phyloP scores from a whole-genome alignment of 768 basidiomycete genomes.

The Lyophyllum shimeji region DNA sequence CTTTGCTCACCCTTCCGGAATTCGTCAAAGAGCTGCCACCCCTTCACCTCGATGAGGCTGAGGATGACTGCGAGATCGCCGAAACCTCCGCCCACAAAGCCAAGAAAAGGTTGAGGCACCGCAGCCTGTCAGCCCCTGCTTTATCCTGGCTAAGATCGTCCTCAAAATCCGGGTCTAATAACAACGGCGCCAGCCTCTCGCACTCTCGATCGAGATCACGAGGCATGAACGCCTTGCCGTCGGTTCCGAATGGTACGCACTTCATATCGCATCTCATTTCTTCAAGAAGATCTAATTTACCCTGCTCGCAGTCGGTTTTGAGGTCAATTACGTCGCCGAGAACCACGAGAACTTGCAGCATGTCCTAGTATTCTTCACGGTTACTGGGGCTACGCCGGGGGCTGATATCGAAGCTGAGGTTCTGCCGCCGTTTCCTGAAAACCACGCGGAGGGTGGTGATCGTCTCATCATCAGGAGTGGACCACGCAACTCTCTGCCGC shows the following conservation, averaged over 20 bases:
- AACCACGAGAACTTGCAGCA: constrained; percentile 85
- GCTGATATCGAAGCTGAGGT: constrained; percentile 68
- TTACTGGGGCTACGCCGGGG: constrained; percentile 47
- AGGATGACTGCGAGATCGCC: constrained; percentile 10
- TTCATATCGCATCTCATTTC: background rate
- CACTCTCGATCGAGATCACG: constrained; percentile 20
- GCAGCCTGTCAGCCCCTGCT: constrained; percentile 63
- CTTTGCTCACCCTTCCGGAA: constrained; percentile 57
- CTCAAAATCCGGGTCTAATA: constrained; percentile 17
- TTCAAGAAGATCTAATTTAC: background rate
- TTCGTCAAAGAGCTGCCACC: constrained; percentile 54
- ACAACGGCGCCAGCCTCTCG: constrained; percentile 6
- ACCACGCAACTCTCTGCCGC: constrained; percentile 53
- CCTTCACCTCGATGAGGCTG: constrained; percentile 18
- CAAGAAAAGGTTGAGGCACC: constrained; percentile 37
- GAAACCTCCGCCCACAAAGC: constrained; percentile 17
- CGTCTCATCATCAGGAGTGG: constrained; percentile 64
- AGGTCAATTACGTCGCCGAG: constrained; percentile 61
- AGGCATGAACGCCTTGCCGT: constrained; percentile 8
- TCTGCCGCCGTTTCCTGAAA: constrained; percentile 42
- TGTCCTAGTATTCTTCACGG: constrained; percentile 71
- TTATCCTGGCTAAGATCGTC: constrained; percentile 54
- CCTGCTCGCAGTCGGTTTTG: constrained; percentile 32
- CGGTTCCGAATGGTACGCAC: constrained; percentile 19
- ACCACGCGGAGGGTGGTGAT: constrained; percentile 43